Evolutionary conservation across 768 basidiomycete species (phyloP).

Genomic region (Mycena galopus): DNA sequence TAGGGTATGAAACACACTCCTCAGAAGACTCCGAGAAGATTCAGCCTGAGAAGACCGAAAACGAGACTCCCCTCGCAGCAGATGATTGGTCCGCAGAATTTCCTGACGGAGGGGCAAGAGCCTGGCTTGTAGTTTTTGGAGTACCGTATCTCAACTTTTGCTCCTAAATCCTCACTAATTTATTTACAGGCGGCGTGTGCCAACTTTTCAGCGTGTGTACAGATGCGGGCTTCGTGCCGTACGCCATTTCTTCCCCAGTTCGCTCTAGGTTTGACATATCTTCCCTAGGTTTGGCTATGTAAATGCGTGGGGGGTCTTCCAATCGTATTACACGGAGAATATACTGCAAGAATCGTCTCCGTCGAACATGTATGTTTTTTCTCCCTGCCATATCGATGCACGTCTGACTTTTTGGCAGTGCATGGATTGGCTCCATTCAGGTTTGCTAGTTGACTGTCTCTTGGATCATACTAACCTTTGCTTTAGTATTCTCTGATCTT

Average conservation of each 20-base stretch:
- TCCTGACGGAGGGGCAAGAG: constrained; percentile 31
- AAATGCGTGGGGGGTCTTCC: constrained; percentile 59
- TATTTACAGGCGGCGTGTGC: constrained; percentile 13
- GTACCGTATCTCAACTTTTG: neutral
- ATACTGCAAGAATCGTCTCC: constrained; percentile 65
- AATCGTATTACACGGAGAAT: constrained; percentile 75
- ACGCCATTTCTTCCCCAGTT: neutral
- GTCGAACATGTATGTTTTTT: constrained; percentile 70
- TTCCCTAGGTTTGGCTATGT: constrained; percentile 32
- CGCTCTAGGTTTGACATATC: constrained; percentile 8
- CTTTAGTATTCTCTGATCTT: constrained; percentile 76
- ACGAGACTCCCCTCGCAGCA: neutral
- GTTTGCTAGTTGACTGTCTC: constrained; percentile 45
- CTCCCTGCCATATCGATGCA: neutral
- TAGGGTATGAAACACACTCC: neutral
- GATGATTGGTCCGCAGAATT: constrained; percentile 28
- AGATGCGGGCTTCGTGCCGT: neutral
- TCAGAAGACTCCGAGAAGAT: constrained; percentile 18
- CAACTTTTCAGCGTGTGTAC: constrained; percentile 35
- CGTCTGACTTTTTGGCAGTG: constrained; percentile 52
- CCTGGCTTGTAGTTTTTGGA: constrained; percentile 34
- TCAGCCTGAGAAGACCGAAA: neutral
- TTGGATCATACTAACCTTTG: neutral
- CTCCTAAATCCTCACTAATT: neutral
- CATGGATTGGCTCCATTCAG: constrained; percentile 87